These are phyloP conservation scores for Penicillium cataractarum DNA, from an alignment of 495 filamentous ascomycete genomes.

Conservation along the genomic window DNA sequence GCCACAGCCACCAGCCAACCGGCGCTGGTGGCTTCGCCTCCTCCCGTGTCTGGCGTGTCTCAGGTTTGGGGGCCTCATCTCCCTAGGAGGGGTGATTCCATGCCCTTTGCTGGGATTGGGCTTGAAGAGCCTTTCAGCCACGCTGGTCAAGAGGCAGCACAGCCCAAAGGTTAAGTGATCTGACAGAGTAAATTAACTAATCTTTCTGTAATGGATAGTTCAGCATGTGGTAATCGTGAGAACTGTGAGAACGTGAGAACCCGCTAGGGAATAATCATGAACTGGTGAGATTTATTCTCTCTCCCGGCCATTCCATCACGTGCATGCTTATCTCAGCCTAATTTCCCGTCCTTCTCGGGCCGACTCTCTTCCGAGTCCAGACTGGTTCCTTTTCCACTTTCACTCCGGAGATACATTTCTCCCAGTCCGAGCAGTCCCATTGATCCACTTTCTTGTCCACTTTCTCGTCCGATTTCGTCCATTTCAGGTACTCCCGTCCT, in stretches of 20 bases:
- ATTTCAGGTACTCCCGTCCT: neutral
- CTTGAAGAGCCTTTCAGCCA: neutral
- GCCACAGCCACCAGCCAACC: constrained; percentile 5
- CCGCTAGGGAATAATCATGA: too few relatives aligned
- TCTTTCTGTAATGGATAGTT: neutral
- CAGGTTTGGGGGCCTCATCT: constrained; percentile 2
- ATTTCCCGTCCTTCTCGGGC: constrained; percentile 17
- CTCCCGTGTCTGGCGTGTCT: constrained; percentile 20
- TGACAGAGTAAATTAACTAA: neutral
- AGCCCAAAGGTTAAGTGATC: neutral
- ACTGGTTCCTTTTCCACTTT: constrained; percentile 7
- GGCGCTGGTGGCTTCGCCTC: constrained; percentile 1
- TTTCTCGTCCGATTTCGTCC: neutral
- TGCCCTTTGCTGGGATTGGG: neutral
- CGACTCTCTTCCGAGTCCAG: constrained; percentile 24
- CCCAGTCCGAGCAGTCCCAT: neutral
- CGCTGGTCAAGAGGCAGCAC: neutral
- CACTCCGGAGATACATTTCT: neutral
- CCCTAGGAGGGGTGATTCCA: neutral
- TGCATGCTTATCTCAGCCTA: constrained; percentile 3
- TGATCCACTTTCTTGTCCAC: neutral
- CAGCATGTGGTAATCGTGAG: neutral
- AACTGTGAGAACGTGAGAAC: too few relatives aligned
- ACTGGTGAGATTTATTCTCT: too few relatives aligned
- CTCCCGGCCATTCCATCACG: neutral